Evolutionary conservation across 768 basidiomycete species (phyloP).

Genomic region (Mycena maculata): DNA sequence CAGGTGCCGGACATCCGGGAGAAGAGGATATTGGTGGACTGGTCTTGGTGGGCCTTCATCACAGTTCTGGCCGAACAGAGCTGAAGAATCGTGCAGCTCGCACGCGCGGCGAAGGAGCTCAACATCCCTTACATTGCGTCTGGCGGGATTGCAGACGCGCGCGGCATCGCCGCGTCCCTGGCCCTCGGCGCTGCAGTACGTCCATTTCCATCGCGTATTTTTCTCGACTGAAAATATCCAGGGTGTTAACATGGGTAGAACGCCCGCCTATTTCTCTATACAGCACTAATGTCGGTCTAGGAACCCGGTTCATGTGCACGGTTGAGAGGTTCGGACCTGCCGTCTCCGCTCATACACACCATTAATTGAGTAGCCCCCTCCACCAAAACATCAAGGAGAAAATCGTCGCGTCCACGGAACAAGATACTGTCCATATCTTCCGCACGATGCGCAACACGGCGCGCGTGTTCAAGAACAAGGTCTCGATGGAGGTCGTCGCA

Average conservation of each 20-base stretch:
- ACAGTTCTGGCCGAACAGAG: neutral
- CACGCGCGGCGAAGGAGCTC: conserved; percentile 86
- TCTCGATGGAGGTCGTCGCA: conserved; percentile 85
- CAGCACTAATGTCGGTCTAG: conserved; percentile 41
- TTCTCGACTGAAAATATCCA: conserved; percentile 40
- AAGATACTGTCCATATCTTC: conserved; percentile 91
- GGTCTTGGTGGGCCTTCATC: conserved; percentile 67
- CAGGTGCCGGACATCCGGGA: conserved; percentile 94
- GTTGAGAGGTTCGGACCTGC: conserved; percentile 73
- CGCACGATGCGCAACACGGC: conserved; percentile 86
- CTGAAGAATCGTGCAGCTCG: conserved; percentile 64
- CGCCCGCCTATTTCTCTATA: conserved; percentile 32
- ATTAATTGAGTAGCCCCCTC: conserved; percentile 65
- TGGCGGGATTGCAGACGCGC: conserved; percentile 89
- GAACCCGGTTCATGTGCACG: conserved; percentile 94
- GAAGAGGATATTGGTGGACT: conserved; percentile 93
- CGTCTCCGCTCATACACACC: neutral
- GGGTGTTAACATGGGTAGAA: conserved; percentile 86
- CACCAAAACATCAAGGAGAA: conserved; percentile 92
- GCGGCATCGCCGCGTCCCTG: conserved; percentile 85
- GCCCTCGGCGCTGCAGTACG: conserved; percentile 84
- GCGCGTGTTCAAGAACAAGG: conserved; percentile 88
- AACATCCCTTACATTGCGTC: conserved; percentile 90
- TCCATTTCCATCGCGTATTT: conserved; percentile 24
- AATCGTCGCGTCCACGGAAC: conserved; percentile 86